Conservation (phyloP, 768 basidiomycete species). For the Hericium coralloides region DNA sequence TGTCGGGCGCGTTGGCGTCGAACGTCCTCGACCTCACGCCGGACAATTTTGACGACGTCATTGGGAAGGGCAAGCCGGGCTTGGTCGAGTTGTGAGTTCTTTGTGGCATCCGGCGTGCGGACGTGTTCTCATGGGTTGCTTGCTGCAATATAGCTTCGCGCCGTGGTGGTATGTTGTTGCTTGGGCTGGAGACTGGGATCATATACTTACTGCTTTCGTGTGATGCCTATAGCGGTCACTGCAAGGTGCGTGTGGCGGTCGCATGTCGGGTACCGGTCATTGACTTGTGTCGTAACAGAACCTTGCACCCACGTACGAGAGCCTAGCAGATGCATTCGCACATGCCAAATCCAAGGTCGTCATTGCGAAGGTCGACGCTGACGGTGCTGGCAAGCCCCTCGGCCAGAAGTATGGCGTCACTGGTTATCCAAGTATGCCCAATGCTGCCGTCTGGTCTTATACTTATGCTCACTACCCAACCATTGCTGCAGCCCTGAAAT, state of each 20-base stretch:
- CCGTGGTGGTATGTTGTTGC: slow-evolving; percentile 68
- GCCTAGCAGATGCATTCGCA: slow-evolving; percentile 81
- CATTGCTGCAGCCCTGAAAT: slow-evolving; percentile 66
- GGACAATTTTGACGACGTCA: slow-evolving; percentile 61
- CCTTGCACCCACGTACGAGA: slow-evolving; percentile 82
- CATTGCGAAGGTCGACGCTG: slow-evolving; percentile 90
- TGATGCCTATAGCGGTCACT: slow-evolving; percentile 54
- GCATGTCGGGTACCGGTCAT: background rate
- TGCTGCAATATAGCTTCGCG: slow-evolving; percentile 48
- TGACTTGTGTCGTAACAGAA: slow-evolving; percentile 36
- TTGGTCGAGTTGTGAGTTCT: slow-evolving; percentile 82
- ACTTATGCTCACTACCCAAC: slow-evolving; percentile 1
- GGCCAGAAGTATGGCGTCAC: slow-evolving; percentile 73
- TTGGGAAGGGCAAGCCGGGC: slow-evolving; percentile 77
- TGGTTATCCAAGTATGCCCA: slow-evolving; percentile 76
- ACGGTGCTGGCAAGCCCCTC: slow-evolving; percentile 71
- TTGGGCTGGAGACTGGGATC: background rate
- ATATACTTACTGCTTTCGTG: background rate
- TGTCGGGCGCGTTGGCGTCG: slow-evolving; percentile 55
- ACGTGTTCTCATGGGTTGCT: background rate
- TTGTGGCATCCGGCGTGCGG: background rate
- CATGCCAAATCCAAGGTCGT: slow-evolving; percentile 75
- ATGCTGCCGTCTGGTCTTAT: background rate
- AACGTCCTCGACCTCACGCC: slow-evolving; percentile 78
- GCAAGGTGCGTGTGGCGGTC: slow-evolving; percentile 47